Base-by-base conservation (phyloP, 805 yeast species). In the Candida loeiensis region DNA sequence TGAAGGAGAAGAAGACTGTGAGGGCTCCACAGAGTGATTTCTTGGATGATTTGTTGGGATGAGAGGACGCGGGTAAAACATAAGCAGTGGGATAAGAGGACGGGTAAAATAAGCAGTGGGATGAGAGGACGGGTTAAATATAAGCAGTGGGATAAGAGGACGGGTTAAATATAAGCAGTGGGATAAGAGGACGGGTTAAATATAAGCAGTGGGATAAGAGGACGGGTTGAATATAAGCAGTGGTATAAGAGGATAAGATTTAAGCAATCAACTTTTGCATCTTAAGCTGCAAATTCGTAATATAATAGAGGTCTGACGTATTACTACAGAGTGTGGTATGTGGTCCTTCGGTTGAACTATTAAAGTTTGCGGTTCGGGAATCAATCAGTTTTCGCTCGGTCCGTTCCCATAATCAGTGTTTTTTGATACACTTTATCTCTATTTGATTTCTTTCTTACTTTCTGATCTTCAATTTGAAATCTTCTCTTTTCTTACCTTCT, bases 21-120 rank as follows among this genome's bases (percentile, higher is more conserved):
- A 19, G 8, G 34, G 17, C 17, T 12, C 41, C 40, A 30, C 22
- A 37, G 17, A 29, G 35, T 34, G 41, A 34, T 11, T 51, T 53
- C 24, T 45, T 55, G 18, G 56, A 55, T 30, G 50, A 49, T 16
- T 43, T 54, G 2, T 34, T 53, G 26, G 49, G 47, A 17, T 41
- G 18, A 32, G 14, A 7, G 14, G 8, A 29, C n/a, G n/a, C n/a
- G n/a, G n/a, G n/a, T n/a, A 29, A 6, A 29, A 29, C 9, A 21
- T 21, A 9, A 21, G 24, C 9, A 21, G 24, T 21, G 9, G 24
- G 24, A 21, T 6, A 21, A 21, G 9, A 7, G 24, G 24, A 21
- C 9, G 24, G 6, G 24, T 7, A 21, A 9, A 21, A 21, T 25
- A 25, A n/a, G 11, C 9, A 25, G 14, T n/a, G 13, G 11, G 21